Evolutionary conservation across 2,329 filamentous ascomycete species (phyloP).

Genomic region (Arthrobotrys pseudoclavata): DNA sequence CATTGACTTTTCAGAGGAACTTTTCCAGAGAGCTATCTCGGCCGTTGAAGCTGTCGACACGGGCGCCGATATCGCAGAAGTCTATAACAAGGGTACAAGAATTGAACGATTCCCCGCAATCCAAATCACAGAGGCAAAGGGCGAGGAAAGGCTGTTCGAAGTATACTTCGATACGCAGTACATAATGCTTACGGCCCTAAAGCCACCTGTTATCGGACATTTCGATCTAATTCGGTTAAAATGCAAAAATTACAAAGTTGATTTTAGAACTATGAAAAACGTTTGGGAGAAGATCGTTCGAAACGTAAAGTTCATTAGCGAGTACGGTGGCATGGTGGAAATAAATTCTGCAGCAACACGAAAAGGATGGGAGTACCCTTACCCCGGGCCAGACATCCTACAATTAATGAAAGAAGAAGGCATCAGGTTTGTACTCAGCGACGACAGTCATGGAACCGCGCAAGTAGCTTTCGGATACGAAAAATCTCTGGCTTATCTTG

Average conservation of each 20-base stretch:
- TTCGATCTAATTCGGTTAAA: constrained; percentile 91
- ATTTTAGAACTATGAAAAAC: constrained; percentile 20
- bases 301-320: constrained; percentile 79
- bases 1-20: constrained; percentile 83
- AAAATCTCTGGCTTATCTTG: constrained; percentile 78
- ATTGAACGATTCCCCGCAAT: constrained; percentile 61
- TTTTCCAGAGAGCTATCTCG: constrained; percentile 76
- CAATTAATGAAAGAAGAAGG: constrained; percentile 74
- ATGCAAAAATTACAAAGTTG: constrained; percentile 74
- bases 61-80: constrained; percentile 24
- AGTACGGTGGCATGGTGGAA: constrained; percentile 86
- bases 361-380: constrained; percentile 91
- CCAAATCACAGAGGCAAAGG: constrained; percentile 68
- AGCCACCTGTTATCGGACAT: constrained; percentile 87
- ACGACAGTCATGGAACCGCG: constrained; percentile 90
- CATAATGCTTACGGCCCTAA: constrained; percentile 80
- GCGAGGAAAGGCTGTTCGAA: constrained; percentile 80
- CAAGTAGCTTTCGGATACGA: constrained; percentile 90
- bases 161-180: constrained; percentile 90
- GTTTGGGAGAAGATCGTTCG: constrained; percentile 67
- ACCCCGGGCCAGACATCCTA: constrained; percentile 83
- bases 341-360: constrained; percentile 88
- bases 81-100: constrained; percentile 45
- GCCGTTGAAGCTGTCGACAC: constrained; percentile 63
- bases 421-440: constrained; percentile 89